Base-by-base conservation (phyloP, 148 eudicot genomes). In the Rhododendron ovatum region DNA sequence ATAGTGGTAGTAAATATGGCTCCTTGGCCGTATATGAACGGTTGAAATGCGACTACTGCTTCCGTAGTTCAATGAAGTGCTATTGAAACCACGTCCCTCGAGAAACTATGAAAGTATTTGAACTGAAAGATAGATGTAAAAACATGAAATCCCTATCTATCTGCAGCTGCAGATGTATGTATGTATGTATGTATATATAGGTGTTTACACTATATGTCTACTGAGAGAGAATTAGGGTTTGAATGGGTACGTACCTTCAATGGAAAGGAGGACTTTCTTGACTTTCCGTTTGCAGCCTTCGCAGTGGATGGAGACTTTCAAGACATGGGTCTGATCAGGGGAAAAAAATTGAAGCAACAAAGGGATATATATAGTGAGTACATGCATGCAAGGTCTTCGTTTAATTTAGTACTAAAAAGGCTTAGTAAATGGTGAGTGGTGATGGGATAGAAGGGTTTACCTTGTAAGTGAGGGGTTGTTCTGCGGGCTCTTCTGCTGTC, bases 261-360 rank as follows among this genome's bases (percentile, higher is more conserved):
- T 75, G 61, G 82, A 86, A 2, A 82, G 91, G 82, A 95, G 93
- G 51, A 95, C 88, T 87, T 90, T 93, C 77, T 92, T 90, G 61
- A 95, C 98, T 85, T 95, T 94, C 59, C 90, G 89, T 85, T 91
- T 93, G 93, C 98, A 95, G 43, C 98, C 98, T 87, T 92, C 94
- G 83, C 98, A 95, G 88, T 94, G 98, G 85, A 95, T 90, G 41
- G 95, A 93, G 76, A 93, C 96, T 89, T 85, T 95, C 86, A 95
- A 88, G 30, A 90, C 89, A 90, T 93, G 92, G 74, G 93, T 94
- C 96, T 95, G 88, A 41, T 41, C 45, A 55, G 55, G 45, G 78
- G 14, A 0, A 5, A 85, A 53, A 81, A 80, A 39, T 26, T 67
- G 73, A 41, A 24, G 26, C 45, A 78, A 77, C 28, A 33, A 81